Evolutionary conservation across 1,139 yeast species (phyloP).

Genomic region (Kodamaea fungicola): DNA sequence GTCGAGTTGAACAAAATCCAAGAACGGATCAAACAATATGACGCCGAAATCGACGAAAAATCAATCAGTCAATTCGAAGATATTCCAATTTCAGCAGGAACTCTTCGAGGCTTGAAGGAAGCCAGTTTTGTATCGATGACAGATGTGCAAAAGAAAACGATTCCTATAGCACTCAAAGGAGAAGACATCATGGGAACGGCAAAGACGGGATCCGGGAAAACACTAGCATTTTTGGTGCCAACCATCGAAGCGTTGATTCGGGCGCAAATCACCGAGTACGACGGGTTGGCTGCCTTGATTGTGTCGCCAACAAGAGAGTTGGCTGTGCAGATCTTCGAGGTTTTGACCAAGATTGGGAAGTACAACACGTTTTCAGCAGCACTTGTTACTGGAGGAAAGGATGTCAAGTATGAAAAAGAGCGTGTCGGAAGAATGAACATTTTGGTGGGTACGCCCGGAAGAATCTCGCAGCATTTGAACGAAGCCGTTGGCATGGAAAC

Average conservation of each 20-base stretch:
- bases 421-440: conserved; percentile 82
- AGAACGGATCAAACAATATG: conserved; percentile 48
- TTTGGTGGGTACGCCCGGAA: conserved; percentile 93
- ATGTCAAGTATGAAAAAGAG: conserved; percentile 81
- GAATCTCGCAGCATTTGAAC: conserved; percentile 91
- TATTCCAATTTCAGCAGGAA: conserved; percentile 67
- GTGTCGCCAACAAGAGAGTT: conserved; percentile 93
- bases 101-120: conserved; percentile 70
- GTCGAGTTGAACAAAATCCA: conserved; percentile 45
- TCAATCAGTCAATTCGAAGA: conserved; percentile 50
- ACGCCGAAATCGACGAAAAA: conserved; percentile 33
- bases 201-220: conserved; percentile 94
- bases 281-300: conserved; percentile 90
- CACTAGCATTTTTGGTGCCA: conserved; percentile 88
- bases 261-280: conserved; percentile 79
- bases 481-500: conserved; percentile 86
- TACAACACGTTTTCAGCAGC: conserved; percentile 86
- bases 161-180: conserved; percentile 75
- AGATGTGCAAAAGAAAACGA: conserved; percentile 79
- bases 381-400: conserved; percentile 95
- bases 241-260: conserved; percentile 68
- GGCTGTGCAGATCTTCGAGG: conserved; percentile 93
- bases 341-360: conserved; percentile 78
- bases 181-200: conserved; percentile 91
- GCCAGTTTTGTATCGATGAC: conserved; percentile 73